Evolutionary conservation across 2,329 filamentous ascomycete species (phyloP).

Genomic region (Raffaelea albimanens): DNA sequence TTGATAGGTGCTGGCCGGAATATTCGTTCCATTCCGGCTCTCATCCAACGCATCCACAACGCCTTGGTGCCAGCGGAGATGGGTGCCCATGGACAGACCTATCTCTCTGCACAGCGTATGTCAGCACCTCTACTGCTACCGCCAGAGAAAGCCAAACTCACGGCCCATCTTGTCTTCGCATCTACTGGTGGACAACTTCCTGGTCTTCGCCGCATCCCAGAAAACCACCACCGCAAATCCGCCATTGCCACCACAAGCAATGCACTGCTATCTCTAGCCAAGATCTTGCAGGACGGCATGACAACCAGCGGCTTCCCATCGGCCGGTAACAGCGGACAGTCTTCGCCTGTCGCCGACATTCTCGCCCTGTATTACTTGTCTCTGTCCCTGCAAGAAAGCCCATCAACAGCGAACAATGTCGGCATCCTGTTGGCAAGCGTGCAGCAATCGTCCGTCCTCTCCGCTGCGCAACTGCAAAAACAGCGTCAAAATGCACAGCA

Average conservation of each 20-base stretch:
- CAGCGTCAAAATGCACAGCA: not conserved
- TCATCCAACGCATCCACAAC: slow-evolving; percentile 69
- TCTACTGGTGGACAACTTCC: slow-evolving; percentile 63
- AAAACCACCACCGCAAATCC: slow-evolving; percentile 63
- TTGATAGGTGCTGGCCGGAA: slow-evolving; percentile 72
- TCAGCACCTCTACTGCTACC: slow-evolving; percentile 65
- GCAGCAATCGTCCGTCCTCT: slow-evolving; percentile 46
- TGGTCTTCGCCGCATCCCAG: slow-evolving; percentile 63
- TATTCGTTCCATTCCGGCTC: slow-evolving; percentile 60
- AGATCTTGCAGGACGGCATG: slow-evolving; percentile 96
- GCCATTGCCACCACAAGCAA: slow-evolving; percentile 93
- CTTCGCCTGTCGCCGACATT: slow-evolving; percentile 80
- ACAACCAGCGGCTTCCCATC: slow-evolving; percentile 54
- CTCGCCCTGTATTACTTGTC: slow-evolving; percentile 92
- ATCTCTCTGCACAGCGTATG: slow-evolving; percentile 16
- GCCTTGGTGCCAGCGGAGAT: slow-evolving; percentile 48
- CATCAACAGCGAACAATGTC: slow-evolving; percentile 96
- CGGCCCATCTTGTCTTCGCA: slow-evolving; percentile 74
- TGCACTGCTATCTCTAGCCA: slow-evolving; percentile 84
- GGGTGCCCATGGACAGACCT: not conserved
- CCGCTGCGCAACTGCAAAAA: slow-evolving; percentile 1
- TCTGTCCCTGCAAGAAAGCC: slow-evolving; percentile 85
- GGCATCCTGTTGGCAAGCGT: slow-evolving; percentile 94
- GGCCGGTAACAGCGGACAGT: slow-evolving; percentile 43
- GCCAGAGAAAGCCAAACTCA: slow-evolving; percentile 74